Evolutionary conservation across 2,329 filamentous ascomycete species (phyloP), one percentile per base, ranked within the genome.

Genomic region (Colletotrichum tofieldiae): DNA sequence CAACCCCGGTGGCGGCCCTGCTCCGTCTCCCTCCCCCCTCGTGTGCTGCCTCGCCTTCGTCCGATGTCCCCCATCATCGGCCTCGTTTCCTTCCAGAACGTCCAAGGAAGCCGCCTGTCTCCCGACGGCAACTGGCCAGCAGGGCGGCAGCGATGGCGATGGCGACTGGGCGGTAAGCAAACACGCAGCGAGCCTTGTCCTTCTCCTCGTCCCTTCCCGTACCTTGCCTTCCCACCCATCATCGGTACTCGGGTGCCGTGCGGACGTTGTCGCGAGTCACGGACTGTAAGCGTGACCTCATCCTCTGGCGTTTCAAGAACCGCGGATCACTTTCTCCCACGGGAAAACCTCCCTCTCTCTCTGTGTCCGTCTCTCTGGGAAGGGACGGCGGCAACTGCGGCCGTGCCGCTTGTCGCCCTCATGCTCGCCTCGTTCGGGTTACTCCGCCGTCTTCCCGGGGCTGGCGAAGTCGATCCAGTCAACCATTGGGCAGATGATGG

Each of bases 31-130:
- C 2, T 9, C 29, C 20, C 20, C 2, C 14, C 11, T 43, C 43
- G 9, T 49, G 5, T 23, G 29, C 3, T 61, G 59, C 59, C n/a
- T 61, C 59, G 43, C n/a, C 43, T 70, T 65, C 67, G 37, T 70
- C 67, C 23, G 41, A 47, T 70, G 20, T 66, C 43, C 8, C 20
- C 16, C n/a, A 35, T 35, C 23, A 35, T 12, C 32, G 43, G 41
- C 56, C 56, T 67, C 56, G 68, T 55, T 67, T 67, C 64, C 49
- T 71, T 71, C 68, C 56, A 67, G 55, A 67, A 71, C 45, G 7
- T 26, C 35, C 26, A 47, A 49, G 5, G 54, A 41, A 54, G 52
- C 20, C 16, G 49, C 26, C 29, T 55, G 52, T 55, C 20, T 55
- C 23, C 7, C 23, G 14, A 5, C 14, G 43, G 18, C 43, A 7